A percentile compares a stretch with the other conserved stretches of the same genome.
These are phyloP conservation scores for Candida mesenterica DNA, from an alignment of 1,139 yeast species.

Conservation along the genomic window DNA sequence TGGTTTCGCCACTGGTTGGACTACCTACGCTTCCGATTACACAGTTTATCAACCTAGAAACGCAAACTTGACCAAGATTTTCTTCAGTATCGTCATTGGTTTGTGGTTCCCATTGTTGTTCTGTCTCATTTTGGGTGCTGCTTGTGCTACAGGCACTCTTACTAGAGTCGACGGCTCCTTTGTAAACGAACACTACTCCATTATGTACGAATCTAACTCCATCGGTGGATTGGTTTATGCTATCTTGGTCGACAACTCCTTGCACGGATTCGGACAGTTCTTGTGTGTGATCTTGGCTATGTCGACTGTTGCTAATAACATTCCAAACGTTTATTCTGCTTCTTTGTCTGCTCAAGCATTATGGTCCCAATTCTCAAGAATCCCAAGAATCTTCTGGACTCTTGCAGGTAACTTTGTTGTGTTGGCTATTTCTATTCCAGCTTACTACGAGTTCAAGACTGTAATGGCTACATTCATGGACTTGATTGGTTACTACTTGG, in stretches of 20 bases:
- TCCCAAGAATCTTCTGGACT: slow-evolving; percentile 86
- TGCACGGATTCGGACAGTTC: slow-evolving; percentile 88
- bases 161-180: slow-evolving; percentile 39
- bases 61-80: slow-evolving; percentile 57
- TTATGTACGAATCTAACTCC: slow-evolving; percentile 50
- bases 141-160: slow-evolving; percentile 67
- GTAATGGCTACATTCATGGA: slow-evolving; percentile 88
- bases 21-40: slow-evolving; percentile 89
- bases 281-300: slow-evolving; percentile 80
- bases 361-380: slow-evolving; percentile 65
- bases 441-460: slow-evolving; percentile 65
- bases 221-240: slow-evolving; percentile 84
- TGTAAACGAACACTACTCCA: slow-evolving; percentile 21
- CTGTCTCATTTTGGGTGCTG: slow-evolving; percentile 83
- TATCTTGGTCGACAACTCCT: slow-evolving; percentile 71
- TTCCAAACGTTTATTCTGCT: slow-evolving; percentile 90
- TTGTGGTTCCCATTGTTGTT: slow-evolving; percentile 66
- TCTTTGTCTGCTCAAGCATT: slow-evolving; percentile 82
- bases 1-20: slow-evolving; percentile 96
- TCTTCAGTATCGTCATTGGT: slow-evolving; percentile 62
- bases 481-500: slow-evolving; percentile 85
- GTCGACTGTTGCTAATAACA: slow-evolving; percentile 84
- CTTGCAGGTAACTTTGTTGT: slow-evolving; percentile 70
- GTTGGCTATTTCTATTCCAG: slow-evolving; percentile 86
- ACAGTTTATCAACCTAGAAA: slow-evolving; percentile 78